A percentile compares a stretch with the other conserved stretches of the same genome.
Conservation (phyloP, 805 yeast species). For the Cyberlindnera bimundalis region DNA sequence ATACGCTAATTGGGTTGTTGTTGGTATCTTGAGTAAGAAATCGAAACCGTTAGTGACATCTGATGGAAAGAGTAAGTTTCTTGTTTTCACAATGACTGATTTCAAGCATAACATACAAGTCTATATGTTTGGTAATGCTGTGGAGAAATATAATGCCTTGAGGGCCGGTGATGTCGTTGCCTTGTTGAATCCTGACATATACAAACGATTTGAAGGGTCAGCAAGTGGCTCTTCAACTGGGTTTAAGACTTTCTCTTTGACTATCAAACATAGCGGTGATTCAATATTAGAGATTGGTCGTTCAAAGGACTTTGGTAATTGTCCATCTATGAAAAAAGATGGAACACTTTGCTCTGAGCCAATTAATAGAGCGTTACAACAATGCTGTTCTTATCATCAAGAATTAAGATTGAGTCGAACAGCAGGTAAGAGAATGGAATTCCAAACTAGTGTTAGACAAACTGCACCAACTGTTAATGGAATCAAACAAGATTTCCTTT, state of each 20-base stretch:
- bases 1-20: conserved; percentile 72
- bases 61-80: conserved; percentile 43
- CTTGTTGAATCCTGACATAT: conserved; percentile 69
- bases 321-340: conserved; percentile 44
- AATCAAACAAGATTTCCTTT: conserved; percentile 39
- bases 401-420: conserved; percentile 51
- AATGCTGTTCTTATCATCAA: conserved; percentile 69
- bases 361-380: conserved; percentile 49
- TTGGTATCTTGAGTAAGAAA: conserved; percentile 67
- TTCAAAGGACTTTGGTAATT: conserved; percentile 62
- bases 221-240: conserved; percentile 1
- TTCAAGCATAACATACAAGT: conserved; percentile 58
- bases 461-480: conserved; percentile 51
- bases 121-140: conserved; percentile 63
- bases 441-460: conserved; percentile 57
- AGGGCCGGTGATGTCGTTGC: conserved; percentile 72
- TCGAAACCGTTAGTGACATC: conserved; percentile 47
- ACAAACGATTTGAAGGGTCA: conserved; percentile 25
- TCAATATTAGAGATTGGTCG: conserved; percentile 72
- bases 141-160: conserved; percentile 68
- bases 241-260: conserved; percentile 46
- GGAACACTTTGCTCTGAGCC: conserved; percentile 57
- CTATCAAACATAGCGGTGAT: conserved; percentile 46
- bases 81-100: conserved; percentile 64
- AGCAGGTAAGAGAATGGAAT: conserved; percentile 69